Conservation (phyloP, 1,139 yeast genomes). For the Kodamaea ohmeri region DNA sequence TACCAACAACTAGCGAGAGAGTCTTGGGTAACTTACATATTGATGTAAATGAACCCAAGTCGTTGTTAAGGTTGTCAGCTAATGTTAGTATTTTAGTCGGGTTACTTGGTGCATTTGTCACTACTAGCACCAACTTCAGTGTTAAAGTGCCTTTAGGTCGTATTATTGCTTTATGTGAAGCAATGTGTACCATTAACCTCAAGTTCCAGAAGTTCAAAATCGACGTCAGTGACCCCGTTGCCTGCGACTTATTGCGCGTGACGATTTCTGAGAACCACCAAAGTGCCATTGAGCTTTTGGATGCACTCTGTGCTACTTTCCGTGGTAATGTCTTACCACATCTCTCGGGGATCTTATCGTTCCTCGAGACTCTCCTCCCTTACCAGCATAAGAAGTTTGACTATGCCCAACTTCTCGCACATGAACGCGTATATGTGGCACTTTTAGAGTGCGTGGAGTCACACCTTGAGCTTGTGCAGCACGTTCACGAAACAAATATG, state of each 20-base stretch:
- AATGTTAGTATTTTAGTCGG: constrained; percentile 47
- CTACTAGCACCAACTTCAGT: constrained; percentile 46
- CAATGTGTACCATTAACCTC: constrained; percentile 51
- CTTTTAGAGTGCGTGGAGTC: constrained; percentile 29
- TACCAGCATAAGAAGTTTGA: constrained; percentile 41
- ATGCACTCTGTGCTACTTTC: constrained; percentile 35
- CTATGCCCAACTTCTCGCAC: constrained; percentile 25
- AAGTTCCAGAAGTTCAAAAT: constrained; percentile 53
- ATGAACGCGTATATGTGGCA: constrained; percentile 31
- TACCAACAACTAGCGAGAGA: constrained; percentile 26
- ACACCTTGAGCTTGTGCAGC: constrained; percentile 31
- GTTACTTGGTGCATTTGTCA: constrained; percentile 44
- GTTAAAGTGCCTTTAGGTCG: constrained; percentile 58
- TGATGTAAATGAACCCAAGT: constrained; percentile 54
- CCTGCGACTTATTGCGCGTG: constrained; percentile 37
- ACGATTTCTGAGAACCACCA: constrained; percentile 46
- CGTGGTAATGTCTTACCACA: constrained; percentile 51
- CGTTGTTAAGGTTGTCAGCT: constrained; percentile 49
- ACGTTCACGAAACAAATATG: constrained; percentile 38
- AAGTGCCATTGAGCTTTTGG: constrained; percentile 43
- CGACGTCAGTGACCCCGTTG: constrained; percentile 54
- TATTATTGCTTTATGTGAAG: constrained; percentile 47
- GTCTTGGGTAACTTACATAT: constrained; percentile 49
- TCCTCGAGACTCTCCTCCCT: constrained; percentile 56
- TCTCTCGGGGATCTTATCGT: constrained; percentile 43